Base-by-base conservation (phyloP, 345 rosid genomes). In the Brassica rapa region DNA sequence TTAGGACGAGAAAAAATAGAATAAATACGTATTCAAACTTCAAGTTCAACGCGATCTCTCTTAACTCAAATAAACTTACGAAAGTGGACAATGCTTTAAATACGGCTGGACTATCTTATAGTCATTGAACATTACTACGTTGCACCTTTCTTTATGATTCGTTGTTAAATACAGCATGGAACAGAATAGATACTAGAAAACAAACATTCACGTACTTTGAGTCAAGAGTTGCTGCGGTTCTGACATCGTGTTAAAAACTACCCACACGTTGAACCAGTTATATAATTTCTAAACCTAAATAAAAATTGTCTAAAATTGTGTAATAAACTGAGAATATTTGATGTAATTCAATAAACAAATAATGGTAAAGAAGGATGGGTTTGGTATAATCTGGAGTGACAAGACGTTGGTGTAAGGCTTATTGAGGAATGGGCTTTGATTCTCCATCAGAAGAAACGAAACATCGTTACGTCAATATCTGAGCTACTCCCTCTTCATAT, bases 381-480 rank as follows among this genome's bases (percentile, higher is more conserved):
- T 78, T 23, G 73, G 82, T 66, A 46, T 66, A 72, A 59, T 21
- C 23, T 4, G 53, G 68, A 72, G 77, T 72, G 82, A 72, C 72
- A 78, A 43, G 81, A 78, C 77, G 5, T 72, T 21, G 30, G 82
- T 72, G 82, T 78, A 78, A 72, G 77, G 77, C 77, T 78, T 72
- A 66, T 78, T 72, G 77, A 78, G 82, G 77, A 72, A 78, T 67
- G 77, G 56, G 77, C 73, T 66, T 60, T 78, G 71, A 37, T 70
- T 77, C 66, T 77, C 63, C 10, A 33, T 14, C 56, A 51, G 55
- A 77, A 62, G 64, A 43, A 61, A 68, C 49, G 16, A 19, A 68
- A 41, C 27, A 53, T 70, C 65, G 41, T 41, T 78, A 57, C 81
- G 57, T 78, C 72, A 78, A 30, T 66, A 65, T 72, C 53, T 41